phyloP scores from a whole-genome alignment of 352 stramenopile genomes.

The Phytopythium delawarense region DNA sequence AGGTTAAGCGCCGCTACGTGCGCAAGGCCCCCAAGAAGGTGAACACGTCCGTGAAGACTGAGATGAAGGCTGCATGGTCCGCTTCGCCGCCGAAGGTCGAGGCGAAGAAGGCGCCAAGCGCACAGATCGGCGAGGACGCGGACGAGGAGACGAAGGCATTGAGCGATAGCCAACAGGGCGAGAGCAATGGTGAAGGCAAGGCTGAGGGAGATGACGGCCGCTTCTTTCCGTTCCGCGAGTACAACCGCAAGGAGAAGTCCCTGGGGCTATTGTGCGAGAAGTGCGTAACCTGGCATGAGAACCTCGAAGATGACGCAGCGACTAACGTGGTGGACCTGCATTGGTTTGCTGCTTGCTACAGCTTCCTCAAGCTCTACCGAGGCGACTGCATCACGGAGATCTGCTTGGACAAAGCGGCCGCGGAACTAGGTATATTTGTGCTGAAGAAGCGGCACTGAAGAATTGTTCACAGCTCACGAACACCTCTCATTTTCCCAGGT shows the following conservation, averaged over 20 bases:
- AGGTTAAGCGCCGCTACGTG: conserved; percentile 61
- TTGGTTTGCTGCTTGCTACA: conserved; percentile 13
- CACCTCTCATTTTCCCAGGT: conserved; percentile 20
- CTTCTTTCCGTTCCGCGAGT: conserved; percentile 77
- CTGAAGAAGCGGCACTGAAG: not conserved
- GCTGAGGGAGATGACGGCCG: conserved; percentile 26
- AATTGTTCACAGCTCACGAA: too few species aligned
- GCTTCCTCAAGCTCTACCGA: conserved; percentile 75
- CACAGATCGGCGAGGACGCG: not conserved
- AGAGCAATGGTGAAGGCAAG: conserved; percentile 12
- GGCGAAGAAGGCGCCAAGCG: not conserved
- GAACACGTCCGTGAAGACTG: conserved; percentile 25
- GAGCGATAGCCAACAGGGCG: conserved; percentile 9
- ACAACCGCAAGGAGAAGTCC: conserved; percentile 88
- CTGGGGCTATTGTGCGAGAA: conserved; percentile 84
- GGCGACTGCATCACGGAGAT: conserved; percentile 69
- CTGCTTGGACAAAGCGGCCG: conserved; percentile 63
- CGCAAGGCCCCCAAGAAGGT: conserved; percentile 56
- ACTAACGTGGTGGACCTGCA: not conserved
- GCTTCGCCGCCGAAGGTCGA: conserved; percentile 3
- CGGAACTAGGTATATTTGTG: conserved; percentile 34
- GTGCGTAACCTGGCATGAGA: conserved; percentile 25
- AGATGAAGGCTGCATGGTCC: conserved; percentile 30
- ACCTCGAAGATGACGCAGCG: not conserved
- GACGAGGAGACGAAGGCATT: conserved; percentile 12